These are phyloP conservation scores for Kwoniella bestiolae DNA, from an alignment of 768 basidiomycete genomes.

Conservation along the genomic window DNA sequence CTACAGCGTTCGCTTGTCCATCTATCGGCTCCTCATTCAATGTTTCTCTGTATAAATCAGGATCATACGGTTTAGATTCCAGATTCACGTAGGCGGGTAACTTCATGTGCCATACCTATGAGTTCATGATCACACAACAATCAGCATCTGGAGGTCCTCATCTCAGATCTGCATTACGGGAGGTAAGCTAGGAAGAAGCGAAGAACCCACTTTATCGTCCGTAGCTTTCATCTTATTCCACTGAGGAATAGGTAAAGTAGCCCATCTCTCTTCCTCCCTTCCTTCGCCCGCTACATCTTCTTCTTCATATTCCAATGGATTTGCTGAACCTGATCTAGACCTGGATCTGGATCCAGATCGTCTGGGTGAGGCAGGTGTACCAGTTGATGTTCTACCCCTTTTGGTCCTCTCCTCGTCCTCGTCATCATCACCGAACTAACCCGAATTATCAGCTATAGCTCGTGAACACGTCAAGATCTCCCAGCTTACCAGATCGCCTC, in stretches of 20 bases:
- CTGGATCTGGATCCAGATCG: conserved; percentile 11
- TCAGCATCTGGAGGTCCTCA: too few relatives aligned
- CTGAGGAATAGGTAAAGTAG: conserved; percentile 80
- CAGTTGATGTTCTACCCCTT: conserved; percentile 23
- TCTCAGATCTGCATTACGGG: too few relatives aligned
- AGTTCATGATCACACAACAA: background rate
- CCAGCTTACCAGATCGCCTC: conserved; percentile 31
- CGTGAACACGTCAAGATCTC: too few relatives aligned
- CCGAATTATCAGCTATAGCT: conserved; percentile 6
- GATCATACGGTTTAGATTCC: conserved; percentile 75
- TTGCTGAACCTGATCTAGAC: conserved; percentile 22
- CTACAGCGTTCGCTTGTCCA: conserved; percentile 58
- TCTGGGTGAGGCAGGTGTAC: conserved; percentile 19
- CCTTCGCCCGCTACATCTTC: conserved; percentile 41
- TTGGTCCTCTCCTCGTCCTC: conserved; percentile 30
- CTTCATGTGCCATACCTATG: conserved; percentile 87
- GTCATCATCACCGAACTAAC: conserved; percentile 43
- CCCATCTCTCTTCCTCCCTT: conserved; percentile 40
- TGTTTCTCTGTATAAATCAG: conserved; percentile 71
- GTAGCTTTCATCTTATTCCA: conserved; percentile 78
- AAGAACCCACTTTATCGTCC: conserved; percentile 76
- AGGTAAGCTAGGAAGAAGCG: too few relatives aligned
- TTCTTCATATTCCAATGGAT: conserved; percentile 58
- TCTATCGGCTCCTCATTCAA: conserved; percentile 76
- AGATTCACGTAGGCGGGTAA: conserved; percentile 93